Conservation (phyloP, 805 yeast species). For the Maudiozyma pseudohumilis region DNA sequence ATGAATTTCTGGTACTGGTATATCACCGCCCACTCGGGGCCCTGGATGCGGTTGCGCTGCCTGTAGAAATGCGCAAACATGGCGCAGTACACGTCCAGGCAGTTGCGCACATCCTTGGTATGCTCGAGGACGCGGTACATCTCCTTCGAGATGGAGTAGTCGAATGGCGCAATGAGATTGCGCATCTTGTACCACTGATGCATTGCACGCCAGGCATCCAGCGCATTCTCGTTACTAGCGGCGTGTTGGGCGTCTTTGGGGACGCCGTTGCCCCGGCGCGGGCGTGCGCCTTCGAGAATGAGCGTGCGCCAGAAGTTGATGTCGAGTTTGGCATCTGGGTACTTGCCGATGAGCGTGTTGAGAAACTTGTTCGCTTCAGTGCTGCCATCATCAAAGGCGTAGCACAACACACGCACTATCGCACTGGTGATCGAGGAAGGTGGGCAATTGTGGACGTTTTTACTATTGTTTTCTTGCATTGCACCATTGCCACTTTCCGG, state of each 20-base stretch:
- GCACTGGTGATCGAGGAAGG: slow-evolving; percentile 15
- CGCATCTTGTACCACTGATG: slow-evolving; percentile 15
- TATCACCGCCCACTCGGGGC: slow-evolving; percentile 9
- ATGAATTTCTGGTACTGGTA: slow-evolving; percentile 16
- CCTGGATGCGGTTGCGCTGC: not conserved
- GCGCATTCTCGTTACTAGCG: not conserved
- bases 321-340: slow-evolving; percentile 15
- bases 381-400: slow-evolving; percentile 9
- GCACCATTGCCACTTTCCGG: no score
- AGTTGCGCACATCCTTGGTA: slow-evolving; percentile 14
- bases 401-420: slow-evolving; percentile 15
- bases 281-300: slow-evolving; percentile 11
- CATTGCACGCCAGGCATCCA: slow-evolving; percentile 16
- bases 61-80: slow-evolving; percentile 1
- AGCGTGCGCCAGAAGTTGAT: slow-evolving; percentile 20
- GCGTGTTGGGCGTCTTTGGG: not conserved
- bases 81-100: slow-evolving; percentile 10
- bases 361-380: slow-evolving; percentile 11
- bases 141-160: slow-evolving; percentile 11
- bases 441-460: slow-evolving; percentile 8
- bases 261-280: not conserved
- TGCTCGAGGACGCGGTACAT: slow-evolving; percentile 10
- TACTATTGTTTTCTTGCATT: no score
- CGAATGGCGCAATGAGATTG: slow-evolving; percentile 10
- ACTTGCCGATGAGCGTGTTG: slow-evolving; percentile 13